These are phyloP conservation scores for Psilocybe sp. DNA, from an alignment of 768 basidiomycete species.

Conservation along the genomic window DNA sequence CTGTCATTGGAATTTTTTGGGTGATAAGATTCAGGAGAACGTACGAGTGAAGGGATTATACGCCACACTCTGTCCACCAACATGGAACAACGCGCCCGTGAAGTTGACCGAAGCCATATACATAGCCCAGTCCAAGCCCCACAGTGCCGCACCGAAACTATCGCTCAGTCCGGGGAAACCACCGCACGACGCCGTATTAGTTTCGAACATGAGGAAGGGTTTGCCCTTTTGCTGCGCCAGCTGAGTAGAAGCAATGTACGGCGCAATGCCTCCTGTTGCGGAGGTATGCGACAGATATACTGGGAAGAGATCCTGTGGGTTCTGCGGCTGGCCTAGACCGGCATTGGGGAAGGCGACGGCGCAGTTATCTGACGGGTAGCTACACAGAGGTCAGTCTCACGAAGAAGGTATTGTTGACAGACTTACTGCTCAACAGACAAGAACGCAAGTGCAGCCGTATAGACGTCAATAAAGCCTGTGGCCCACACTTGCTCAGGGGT, in stretches of 20 bases:
- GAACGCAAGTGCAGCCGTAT: slow-evolving; percentile 33
- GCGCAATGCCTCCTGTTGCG: slow-evolving; percentile 43
- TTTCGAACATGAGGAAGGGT: slow-evolving; percentile 67
- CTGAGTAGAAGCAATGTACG: slow-evolving; percentile 48
- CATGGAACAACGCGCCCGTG: slow-evolving; percentile 50
- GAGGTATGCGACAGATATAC: slow-evolving; percentile 62
- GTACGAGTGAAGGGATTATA: slow-evolving; percentile 48
- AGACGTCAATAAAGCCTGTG: slow-evolving; percentile 49
- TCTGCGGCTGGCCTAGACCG: slow-evolving; percentile 18
- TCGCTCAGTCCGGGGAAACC: slow-evolving; percentile 65
- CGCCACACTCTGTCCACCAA: slow-evolving; percentile 64
- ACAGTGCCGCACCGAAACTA: slow-evolving; percentile 60
- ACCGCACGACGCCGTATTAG: slow-evolving; percentile 67
- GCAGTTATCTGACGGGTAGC: slow-evolving; percentile 55
- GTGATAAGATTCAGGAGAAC: slow-evolving; percentile 16
- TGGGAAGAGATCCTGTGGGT: slow-evolving; percentile 49
- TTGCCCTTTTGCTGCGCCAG: slow-evolving; percentile 40
- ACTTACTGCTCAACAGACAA: slow-evolving; percentile 57
- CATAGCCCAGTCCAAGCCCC: slow-evolving; percentile 60
- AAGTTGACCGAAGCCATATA: slow-evolving; percentile 62
- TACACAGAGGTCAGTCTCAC: slow-evolving; percentile 7
- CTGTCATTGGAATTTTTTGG: no score
- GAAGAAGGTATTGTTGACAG: background rate
- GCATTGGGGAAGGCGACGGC: slow-evolving; percentile 44
- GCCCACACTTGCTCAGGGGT: slow-evolving; percentile 50